Conservation (phyloP, 305 asterid genomes). For the Fraxinus latifolia region DNA sequence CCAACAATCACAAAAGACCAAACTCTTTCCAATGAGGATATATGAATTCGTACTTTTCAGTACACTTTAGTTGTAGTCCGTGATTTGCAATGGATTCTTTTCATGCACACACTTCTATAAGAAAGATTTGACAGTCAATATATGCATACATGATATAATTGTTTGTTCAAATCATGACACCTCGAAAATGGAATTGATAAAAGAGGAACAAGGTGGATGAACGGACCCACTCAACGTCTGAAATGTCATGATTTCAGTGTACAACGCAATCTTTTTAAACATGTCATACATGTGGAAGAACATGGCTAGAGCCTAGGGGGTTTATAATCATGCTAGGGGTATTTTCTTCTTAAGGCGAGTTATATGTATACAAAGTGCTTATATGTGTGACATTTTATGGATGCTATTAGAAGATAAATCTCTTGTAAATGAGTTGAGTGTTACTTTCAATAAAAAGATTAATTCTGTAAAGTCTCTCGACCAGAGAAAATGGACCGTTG, state of each 20-base stretch:
- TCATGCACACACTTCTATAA: background rate
- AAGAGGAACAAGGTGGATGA: background rate
- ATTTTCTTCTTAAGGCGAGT: background rate
- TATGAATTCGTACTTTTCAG: conserved; percentile 29
- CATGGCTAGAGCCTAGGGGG: background rate
- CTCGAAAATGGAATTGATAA: background rate
- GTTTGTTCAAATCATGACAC: background rate
- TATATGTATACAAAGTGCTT: background rate
- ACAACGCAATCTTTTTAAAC: too few species aligned
- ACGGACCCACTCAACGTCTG: background rate
- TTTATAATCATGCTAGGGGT: background rate
- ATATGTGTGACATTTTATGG: background rate
- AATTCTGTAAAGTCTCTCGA: background rate
- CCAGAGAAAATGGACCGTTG: background rate
- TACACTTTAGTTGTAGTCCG: conserved; percentile 31
- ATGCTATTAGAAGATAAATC: background rate
- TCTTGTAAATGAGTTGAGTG: background rate
- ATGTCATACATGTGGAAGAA: background rate
- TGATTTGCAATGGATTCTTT: conserved; percentile 19
- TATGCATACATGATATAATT: too few species aligned
- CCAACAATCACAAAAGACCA: conserved; percentile 31
- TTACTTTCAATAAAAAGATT: background rate
- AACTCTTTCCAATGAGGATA: conserved; percentile 11
- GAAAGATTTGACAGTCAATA: too few species aligned
- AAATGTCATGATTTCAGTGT: background rate